A percentile compares a stretch with the other conserved stretches of the same genome.
Conservation (phyloP, 768 basidiomycete species). For the Pulveroboletus sp. region DNA sequence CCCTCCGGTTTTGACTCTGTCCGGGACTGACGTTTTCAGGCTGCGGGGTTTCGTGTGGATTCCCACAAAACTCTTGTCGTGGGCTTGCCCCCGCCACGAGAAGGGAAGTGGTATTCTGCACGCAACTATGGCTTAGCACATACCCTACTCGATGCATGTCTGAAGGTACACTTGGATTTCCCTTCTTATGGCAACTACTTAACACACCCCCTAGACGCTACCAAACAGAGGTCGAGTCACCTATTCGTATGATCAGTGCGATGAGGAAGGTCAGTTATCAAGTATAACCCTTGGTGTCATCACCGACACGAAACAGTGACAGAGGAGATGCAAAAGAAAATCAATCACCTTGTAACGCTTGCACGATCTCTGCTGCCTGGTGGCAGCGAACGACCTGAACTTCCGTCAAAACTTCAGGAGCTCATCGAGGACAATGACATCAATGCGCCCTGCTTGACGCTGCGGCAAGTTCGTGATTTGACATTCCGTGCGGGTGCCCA, state of each 20-base stretch:
- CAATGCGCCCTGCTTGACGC: slow-evolving; percentile 25
- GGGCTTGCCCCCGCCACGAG: slow-evolving; percentile 40
- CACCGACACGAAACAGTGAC: slow-evolving; percentile 20
- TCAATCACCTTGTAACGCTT: slow-evolving; percentile 41
- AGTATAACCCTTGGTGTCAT: background rate
- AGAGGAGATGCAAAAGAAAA: slow-evolving; percentile 35
- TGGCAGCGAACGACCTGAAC: slow-evolving; percentile 27
- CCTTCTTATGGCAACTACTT: background rate
- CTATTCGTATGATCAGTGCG: slow-evolving; percentile 22
- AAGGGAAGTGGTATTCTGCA: slow-evolving; percentile 33
- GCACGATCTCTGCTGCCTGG: slow-evolving; percentile 38
- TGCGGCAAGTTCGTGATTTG: slow-evolving; percentile 38
- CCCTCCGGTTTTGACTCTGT: background rate
- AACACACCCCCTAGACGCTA: slow-evolving; percentile 34
- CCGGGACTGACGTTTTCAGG: slow-evolving; percentile 22
- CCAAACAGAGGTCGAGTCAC: slow-evolving; percentile 37
- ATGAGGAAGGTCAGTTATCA: slow-evolving; percentile 20
- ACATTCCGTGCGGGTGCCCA: slow-evolving; percentile 35
- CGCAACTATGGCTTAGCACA: slow-evolving; percentile 44
- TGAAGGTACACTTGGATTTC: slow-evolving; percentile 29
- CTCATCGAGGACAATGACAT: slow-evolving; percentile 34
- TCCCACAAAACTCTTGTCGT: slow-evolving; percentile 39
- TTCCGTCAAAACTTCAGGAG: slow-evolving; percentile 30
- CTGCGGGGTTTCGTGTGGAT: slow-evolving; percentile 40
- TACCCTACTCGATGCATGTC: slow-evolving; percentile 35